phyloP scores from a whole-genome alignment of 1,139 yeast genomes.

The Yamadazyma conglobata region DNA sequence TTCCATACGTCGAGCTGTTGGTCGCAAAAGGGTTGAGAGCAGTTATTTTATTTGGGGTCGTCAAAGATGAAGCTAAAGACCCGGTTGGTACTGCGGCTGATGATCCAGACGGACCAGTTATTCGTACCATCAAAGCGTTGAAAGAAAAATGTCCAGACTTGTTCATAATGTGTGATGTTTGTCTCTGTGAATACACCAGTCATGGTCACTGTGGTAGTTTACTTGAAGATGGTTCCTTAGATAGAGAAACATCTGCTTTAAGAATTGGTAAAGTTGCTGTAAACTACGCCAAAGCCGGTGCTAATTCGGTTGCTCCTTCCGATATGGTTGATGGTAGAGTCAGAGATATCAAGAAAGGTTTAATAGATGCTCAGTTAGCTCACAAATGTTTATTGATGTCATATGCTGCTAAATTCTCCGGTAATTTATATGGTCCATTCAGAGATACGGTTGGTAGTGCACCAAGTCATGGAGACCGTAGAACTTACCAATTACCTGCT shows the following conservation, averaged over 20 bases:
- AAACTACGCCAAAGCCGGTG: slow-evolving; percentile 94
- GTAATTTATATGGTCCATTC: slow-evolving; percentile 92
- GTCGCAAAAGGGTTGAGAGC: slow-evolving; percentile 80
- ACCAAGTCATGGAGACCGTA: slow-evolving; percentile 90
- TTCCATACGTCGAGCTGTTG: slow-evolving; percentile 66
- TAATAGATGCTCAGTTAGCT: slow-evolving; percentile 79
- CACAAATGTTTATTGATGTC: slow-evolving; percentile 89
- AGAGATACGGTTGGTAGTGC: slow-evolving; percentile 95
- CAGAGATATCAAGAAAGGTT: slow-evolving; percentile 79
- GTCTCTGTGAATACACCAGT: slow-evolving; percentile 92
- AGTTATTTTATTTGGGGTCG: slow-evolving; percentile 88
- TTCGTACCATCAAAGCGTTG: slow-evolving; percentile 66
- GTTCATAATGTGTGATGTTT: slow-evolving; percentile 89
- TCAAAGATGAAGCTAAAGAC: slow-evolving; percentile 73
- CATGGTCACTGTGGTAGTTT: slow-evolving; percentile 97
- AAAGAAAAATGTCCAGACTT: slow-evolving; percentile 69
- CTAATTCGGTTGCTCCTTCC: slow-evolving; percentile 93
- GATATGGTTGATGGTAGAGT: slow-evolving; percentile 98
- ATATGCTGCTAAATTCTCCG: slow-evolving; percentile 91
- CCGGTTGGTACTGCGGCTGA: slow-evolving; percentile 86
- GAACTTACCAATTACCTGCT: slow-evolving; percentile 88
- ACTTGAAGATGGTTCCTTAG: slow-evolving; percentile 79
- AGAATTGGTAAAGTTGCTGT: slow-evolving; percentile 94
- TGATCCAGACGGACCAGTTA: slow-evolving; percentile 95
- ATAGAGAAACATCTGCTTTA: slow-evolving; percentile 69